Conservation (phyloP, 768 basidiomycete species). For the Phanerodontia chrysosporium region DNA sequence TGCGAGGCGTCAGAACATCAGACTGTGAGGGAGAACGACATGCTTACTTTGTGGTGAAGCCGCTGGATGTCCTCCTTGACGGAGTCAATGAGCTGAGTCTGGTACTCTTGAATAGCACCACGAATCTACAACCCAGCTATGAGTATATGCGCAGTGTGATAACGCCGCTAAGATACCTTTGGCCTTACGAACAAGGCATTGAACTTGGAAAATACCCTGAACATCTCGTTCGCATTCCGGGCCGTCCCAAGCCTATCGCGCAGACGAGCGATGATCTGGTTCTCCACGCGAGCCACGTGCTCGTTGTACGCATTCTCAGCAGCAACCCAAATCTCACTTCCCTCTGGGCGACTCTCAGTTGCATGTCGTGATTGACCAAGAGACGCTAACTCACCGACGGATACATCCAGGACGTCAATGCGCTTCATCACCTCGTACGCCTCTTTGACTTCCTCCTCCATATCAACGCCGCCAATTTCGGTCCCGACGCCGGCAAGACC, state of each 20-base stretch:
- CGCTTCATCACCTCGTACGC: constrained; percentile 97
- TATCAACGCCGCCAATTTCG: constrained; percentile 88
- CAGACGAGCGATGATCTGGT: constrained; percentile 93
- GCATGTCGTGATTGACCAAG: not conserved
- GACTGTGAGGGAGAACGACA: no score
- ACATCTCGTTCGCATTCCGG: constrained; percentile 98
- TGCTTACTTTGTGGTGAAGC: constrained; percentile 82
- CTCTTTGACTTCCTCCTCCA: constrained; percentile 96
- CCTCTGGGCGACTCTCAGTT: constrained; percentile 51
- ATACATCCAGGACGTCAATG: constrained; percentile 94
- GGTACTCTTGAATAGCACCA: constrained; percentile 98
- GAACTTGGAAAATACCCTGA: constrained; percentile 97
- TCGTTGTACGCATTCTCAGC: constrained; percentile 98
- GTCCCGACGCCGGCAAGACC: constrained; percentile 71
- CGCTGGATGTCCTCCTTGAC: constrained; percentile 98
- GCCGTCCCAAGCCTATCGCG: constrained; percentile 92
- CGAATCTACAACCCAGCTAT: constrained; percentile 56
- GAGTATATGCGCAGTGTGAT: not conserved
- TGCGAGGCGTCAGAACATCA: constrained; percentile 26
- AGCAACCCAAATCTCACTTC: constrained; percentile 95
- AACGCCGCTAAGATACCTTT: constrained; percentile 52
- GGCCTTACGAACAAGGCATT: constrained; percentile 95
- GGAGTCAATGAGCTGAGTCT: constrained; percentile 96
- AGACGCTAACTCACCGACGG: constrained; percentile 57
- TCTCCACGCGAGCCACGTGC: constrained; percentile 94